Base-by-base conservation (phyloP, 1,284 basidiomycete genomes). In the Naganishia cerealis region DNA sequence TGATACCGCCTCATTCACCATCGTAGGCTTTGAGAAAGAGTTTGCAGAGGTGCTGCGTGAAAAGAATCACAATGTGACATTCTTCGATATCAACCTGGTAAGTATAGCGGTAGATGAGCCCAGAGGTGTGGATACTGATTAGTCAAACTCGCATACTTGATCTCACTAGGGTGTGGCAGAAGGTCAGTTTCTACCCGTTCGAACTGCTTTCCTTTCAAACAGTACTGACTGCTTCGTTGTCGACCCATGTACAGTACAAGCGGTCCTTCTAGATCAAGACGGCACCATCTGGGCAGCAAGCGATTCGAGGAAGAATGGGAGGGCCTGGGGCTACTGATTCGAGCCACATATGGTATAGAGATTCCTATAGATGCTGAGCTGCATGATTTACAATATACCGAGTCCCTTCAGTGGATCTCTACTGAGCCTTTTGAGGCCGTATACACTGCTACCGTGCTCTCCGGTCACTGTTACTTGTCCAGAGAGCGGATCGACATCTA, bases 61-160 rank as follows among this genome's bases (percentile, higher is more conserved):
- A 3, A 81, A 86, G 54, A 91, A 91, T 0, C 93, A 96, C 78
- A 87, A 88, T 67, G 80, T 93, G 39, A 85, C 85, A 40, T 82
- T 68, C 70, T 81, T 81, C 68, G 80, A 81, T 68, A 77, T 82
- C 70, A 81, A 81, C 69, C 55, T 80, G 29, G 89, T 90, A 57
- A 70, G 83, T 75, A 36, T 71, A 72, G 36, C 42, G 26, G 9
- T n/a, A 21, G 1, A 21, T 24, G 8, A 50, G 46, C n/a, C 6
- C 21, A 24, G 5, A 50, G 8, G n/a, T 50, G 8, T 24, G 9
- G 10, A 13, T 24, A 21, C 46, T 50, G 21, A 50, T 50, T 15
- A 50, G 29, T 8, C 48, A 61, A 2, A 18, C 7, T 21, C 21
- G 70, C 68, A 50, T 66, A 12, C n/a, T 54, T 21, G 10, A 50